phyloP scores from a whole-genome alignment of 1,284 basidiomycete genomes.

The Stygiomarasmius scandens region DNA sequence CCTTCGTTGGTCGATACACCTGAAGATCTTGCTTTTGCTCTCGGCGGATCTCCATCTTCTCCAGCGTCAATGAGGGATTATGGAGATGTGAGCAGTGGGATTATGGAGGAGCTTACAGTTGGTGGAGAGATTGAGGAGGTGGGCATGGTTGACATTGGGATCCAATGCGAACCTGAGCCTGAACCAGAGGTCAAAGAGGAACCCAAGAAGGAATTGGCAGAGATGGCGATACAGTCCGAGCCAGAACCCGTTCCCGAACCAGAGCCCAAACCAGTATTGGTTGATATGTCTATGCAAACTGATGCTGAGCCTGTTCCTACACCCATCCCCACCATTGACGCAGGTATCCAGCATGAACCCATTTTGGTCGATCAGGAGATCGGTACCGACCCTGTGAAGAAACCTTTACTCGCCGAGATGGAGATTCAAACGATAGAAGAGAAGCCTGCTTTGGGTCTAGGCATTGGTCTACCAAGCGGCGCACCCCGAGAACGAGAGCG shows the following conservation, averaged over 20 bases:
- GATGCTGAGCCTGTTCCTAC: slow-evolving; percentile 32
- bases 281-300: slow-evolving; percentile 56
- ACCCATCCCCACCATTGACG: too few species aligned
- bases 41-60: slow-evolving; percentile 49
- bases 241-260: slow-evolving; percentile 17
- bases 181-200: slow-evolving; percentile 8
- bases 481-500: slow-evolving; percentile 25
- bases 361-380: slow-evolving; percentile 37
- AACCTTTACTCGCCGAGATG: slow-evolving; percentile 34
- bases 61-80: slow-evolving; percentile 22
- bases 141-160: slow-evolving; percentile 60
- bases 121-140: slow-evolving; percentile 43
- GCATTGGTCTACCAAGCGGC: too few species aligned
- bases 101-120: slow-evolving; percentile 13
- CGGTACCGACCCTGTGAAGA: slow-evolving; percentile 39
- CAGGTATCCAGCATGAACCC: slow-evolving; percentile 21
- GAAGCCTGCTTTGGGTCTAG: too few species aligned
- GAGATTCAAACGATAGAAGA: slow-evolving; percentile 13
- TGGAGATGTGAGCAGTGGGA: slow-evolving; percentile 5
- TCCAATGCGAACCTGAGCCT: slow-evolving; percentile 24
- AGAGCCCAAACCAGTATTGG: slow-evolving; percentile 22
- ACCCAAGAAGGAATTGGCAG: slow-evolving; percentile 52
- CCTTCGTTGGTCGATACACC: slow-evolving; percentile 69
- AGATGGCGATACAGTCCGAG: slow-evolving; percentile 44
- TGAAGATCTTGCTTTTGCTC: slow-evolving; percentile 56